Evolutionary conservation across 768 basidiomycete species (phyloP).

Genomic region (Tremella mesenterica): DNA sequence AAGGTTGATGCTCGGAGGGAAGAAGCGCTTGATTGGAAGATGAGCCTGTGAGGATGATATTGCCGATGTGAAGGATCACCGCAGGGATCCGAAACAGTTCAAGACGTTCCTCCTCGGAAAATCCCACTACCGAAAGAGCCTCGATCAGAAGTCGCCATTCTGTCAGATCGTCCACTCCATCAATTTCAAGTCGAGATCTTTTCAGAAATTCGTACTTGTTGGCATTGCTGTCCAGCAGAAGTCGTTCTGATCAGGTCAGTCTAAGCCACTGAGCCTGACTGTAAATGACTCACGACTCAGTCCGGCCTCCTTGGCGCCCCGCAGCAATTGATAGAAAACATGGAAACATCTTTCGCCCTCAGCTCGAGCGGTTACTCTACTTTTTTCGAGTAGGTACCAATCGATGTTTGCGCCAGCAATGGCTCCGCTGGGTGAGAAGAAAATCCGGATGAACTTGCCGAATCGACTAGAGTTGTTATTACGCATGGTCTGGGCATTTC

Average conservation of each 20-base stretch:
- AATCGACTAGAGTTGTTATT: conserved; percentile 99
- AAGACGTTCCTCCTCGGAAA: conserved; percentile 70
- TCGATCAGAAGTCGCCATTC: conserved; percentile 77
- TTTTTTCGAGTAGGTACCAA: conserved; percentile 98
- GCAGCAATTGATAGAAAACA: conserved; percentile 90
- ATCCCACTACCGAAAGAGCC: conserved; percentile 83
- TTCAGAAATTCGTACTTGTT: conserved; percentile 87
- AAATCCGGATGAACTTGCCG: conserved; percentile 87
- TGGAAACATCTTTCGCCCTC: conserved; percentile 90
- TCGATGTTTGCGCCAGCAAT: conserved; percentile 97
- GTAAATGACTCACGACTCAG: conserved; percentile 55
- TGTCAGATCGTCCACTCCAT: conserved; percentile 82
- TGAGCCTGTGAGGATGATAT: conserved; percentile 71
- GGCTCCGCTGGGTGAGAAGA: conserved; percentile 82
- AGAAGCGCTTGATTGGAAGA: conserved; percentile 67
- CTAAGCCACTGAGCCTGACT: conserved; percentile 10
- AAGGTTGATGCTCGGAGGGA: conserved; percentile 50
- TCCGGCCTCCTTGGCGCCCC: conserved; percentile 53
- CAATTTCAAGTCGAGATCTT: conserved; percentile 80
- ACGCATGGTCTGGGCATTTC: conserved; percentile 94
- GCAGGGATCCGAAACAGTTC: conserved; percentile 91
- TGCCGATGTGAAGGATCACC: conserved; percentile 89
- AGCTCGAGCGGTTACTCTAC: conserved; percentile 77
- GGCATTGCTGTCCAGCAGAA: conserved; percentile 64
- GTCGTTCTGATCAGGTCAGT: conserved; percentile 50